phyloP scores from a whole-genome alignment of 2,329 filamentous ascomycete species.

The Alternaria hordeiaustralica region DNA sequence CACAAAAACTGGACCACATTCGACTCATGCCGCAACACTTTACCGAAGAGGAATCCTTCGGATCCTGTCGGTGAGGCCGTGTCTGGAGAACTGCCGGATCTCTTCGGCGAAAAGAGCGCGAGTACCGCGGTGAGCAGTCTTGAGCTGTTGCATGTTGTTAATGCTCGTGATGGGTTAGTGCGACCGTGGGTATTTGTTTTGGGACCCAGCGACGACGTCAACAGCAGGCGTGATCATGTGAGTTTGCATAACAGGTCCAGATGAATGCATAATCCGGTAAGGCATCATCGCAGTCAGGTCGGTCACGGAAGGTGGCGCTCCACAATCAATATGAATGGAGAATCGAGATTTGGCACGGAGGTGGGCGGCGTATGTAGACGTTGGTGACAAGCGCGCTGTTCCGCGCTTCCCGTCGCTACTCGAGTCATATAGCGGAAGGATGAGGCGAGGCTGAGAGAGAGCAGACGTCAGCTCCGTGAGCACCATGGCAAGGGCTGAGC shows the following conservation, averaged over 20 bases:
- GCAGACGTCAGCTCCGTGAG: slow-evolving; percentile 15
- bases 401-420: slow-evolving; percentile 27
- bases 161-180: background rate
- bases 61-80: slow-evolving; percentile 1
- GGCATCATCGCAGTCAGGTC: background rate
- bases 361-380: slow-evolving; percentile 10
- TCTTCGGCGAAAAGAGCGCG: background rate
- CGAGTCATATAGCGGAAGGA: slow-evolving; percentile 24
- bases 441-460: slow-evolving; percentile 21
- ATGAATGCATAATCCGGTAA: background rate
- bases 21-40: slow-evolving; percentile 4
- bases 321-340: slow-evolving; percentile 7
- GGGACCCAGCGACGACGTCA: background rate
- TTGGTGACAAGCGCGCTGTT: slow-evolving; percentile 25
- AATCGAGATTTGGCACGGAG: slow-evolving; percentile 2
- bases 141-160: background rate
- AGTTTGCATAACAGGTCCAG: background rate
- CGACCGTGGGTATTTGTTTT: background rate
- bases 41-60: slow-evolving; percentile 10
- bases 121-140: background rate
- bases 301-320: slow-evolving; percentile 3
- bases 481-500: slow-evolving; percentile 6
- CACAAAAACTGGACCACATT: background rate
- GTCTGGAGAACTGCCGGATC: background rate
- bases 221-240: background rate